These are phyloP conservation scores for Russula earlei DNA, from an alignment of 768 basidiomycete genomes.

Conservation along the genomic window DNA sequence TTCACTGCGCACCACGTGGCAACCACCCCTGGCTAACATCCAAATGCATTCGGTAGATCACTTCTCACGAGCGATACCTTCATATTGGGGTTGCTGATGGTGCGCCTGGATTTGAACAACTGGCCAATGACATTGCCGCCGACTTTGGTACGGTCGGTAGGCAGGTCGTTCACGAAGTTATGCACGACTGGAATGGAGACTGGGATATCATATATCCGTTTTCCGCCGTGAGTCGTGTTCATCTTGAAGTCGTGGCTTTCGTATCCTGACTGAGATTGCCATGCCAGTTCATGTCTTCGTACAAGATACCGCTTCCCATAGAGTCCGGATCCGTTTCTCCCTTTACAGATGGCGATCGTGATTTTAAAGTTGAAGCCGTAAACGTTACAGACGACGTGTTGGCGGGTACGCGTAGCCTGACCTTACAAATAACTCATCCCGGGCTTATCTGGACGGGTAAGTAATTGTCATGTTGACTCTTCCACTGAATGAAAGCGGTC, in stretches of 20 bases:
- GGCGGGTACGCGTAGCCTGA: slow-evolving; percentile 60
- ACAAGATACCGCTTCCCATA: slow-evolving; percentile 60
- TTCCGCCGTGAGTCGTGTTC: slow-evolving; percentile 43
- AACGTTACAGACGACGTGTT: slow-evolving; percentile 45
- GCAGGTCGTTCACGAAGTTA: slow-evolving; percentile 38
- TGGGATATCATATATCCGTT: slow-evolving; percentile 87
- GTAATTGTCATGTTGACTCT: slow-evolving; percentile 17
- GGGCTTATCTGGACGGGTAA: slow-evolving; percentile 80
- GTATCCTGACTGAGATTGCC: slow-evolving; percentile 4
- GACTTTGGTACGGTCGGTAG: slow-evolving; percentile 44
- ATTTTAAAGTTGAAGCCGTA: slow-evolving; percentile 47
- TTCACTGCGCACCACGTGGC: neutral
- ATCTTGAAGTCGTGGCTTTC: neutral
- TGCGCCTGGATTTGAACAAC: slow-evolving; percentile 59
- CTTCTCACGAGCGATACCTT: slow-evolving; percentile 58
- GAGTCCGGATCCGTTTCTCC: slow-evolving; percentile 27
- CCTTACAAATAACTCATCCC: slow-evolving; percentile 63
- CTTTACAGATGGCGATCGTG: slow-evolving; percentile 23
- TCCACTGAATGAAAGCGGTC: neutral
- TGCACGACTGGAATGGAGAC: slow-evolving; percentile 74
- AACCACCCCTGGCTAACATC: neutral
- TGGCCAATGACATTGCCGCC: slow-evolving; percentile 53
- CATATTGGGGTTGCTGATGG: slow-evolving; percentile 79
- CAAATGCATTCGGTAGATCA: slow-evolving; percentile 40
- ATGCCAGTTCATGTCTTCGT: slow-evolving; percentile 70